Percentiles rank a stretch among this genome's conserved stretches.
These are phyloP conservation scores for Sclerotinia spermophila DNA, from an alignment of 2,329 filamentous ascomycete genomes.

Conservation along the genomic window DNA sequence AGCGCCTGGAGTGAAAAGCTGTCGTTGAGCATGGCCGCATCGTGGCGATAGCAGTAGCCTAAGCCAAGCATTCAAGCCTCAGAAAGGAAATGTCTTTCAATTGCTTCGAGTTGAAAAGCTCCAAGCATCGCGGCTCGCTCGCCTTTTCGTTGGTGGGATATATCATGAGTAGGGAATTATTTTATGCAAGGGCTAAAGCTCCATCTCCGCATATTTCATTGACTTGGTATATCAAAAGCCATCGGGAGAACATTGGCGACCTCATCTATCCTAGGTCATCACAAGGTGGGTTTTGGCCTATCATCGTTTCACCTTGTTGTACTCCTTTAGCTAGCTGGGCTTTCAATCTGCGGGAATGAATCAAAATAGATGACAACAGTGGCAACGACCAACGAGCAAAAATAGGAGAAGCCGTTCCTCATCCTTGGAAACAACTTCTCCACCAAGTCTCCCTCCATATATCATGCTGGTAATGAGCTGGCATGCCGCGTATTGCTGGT, in stretches of 20 bases:
- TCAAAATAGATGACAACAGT: not conserved
- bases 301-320: not conserved
- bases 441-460: not conserved
- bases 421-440: not conserved
- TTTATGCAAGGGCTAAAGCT: not conserved
- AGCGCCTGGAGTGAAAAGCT: not conserved
- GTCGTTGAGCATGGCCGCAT: not conserved
- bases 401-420: not conserved
- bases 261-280: not conserved
- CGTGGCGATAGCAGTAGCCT: not conserved
- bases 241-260: not conserved
- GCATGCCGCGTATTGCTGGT: constrained; percentile 6
- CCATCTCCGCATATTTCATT: not conserved
- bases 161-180: not conserved
- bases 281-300: not conserved
- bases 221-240: constrained; percentile 1
- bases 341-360: not conserved
- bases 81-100: not conserved
- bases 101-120: not conserved
- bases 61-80: constrained; percentile 1
- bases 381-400: not conserved
- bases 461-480: not conserved
- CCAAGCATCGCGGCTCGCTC: not conserved
- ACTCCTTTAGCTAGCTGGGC: not conserved
- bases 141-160: not conserved